Conservation (phyloP, 176 grass and related monocot genomes). For the Ensete ventricosum region DNA sequence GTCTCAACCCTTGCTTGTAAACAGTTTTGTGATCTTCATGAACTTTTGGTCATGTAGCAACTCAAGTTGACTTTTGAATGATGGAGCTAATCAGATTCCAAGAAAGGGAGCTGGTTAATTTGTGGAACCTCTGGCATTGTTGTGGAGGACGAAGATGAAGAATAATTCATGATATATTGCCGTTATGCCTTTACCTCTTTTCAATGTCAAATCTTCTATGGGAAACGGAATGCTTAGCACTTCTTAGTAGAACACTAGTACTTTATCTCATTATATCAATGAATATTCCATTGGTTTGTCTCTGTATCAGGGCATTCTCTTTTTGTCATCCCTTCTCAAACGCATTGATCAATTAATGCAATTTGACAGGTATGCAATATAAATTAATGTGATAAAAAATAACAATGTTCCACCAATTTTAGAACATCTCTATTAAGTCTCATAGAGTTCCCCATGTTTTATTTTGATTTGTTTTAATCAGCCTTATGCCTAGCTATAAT, state of each 20-base stretch:
- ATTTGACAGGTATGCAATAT: slow-evolving; percentile 59
- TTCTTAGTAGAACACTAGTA: too few species aligned
- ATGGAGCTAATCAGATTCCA: neutral
- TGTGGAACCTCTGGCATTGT: neutral
- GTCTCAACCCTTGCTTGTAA: neutral
- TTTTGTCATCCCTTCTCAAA: slow-evolving; percentile 80
- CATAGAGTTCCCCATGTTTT: slow-evolving; percentile 9
- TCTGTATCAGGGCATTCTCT: slow-evolving; percentile 39
- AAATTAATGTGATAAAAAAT: neutral
- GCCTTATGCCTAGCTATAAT: slow-evolving; percentile 93
- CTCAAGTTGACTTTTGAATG: neutral
- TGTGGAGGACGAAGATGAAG: neutral
- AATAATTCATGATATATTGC: neutral
- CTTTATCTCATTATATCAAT: too few species aligned
- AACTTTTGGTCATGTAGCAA: neutral
- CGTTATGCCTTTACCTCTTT: neutral
- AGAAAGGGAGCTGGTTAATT: neutral
- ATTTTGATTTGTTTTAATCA: slow-evolving; percentile 30
- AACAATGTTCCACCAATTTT: neutral
- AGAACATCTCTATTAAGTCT: neutral
- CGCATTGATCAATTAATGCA: slow-evolving; percentile 81
- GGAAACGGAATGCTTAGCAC: too few species aligned
- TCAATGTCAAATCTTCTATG: neutral
- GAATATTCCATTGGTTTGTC: neutral
- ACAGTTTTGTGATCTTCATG: neutral